Percentiles rank a stretch among this genome's conserved stretches.
These are phyloP conservation scores for Castanea sativa DNA, from an alignment of 306 rosid genomes.

Conservation along the genomic window DNA sequence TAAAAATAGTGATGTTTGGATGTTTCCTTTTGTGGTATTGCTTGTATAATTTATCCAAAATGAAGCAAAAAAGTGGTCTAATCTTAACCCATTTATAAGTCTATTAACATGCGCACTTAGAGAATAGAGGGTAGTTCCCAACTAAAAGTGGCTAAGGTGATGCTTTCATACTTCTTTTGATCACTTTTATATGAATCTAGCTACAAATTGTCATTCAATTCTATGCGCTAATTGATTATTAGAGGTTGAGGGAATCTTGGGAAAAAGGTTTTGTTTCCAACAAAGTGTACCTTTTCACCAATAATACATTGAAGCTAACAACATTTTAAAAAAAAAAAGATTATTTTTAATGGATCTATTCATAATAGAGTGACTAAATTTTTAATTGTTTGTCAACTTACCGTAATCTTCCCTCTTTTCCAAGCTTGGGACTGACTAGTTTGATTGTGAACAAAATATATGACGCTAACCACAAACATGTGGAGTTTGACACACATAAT, in stretches of 20 bases:
- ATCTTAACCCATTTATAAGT: background rate
- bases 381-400: no score
- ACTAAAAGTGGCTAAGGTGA: background rate
- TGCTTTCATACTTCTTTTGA: background rate
- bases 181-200: background rate
- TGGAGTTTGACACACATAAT: no score
- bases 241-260: slow-evolving; percentile 11
- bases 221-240: slow-evolving; percentile 7
- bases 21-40: background rate
- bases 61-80: background rate
- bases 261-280: background rate
- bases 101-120: background rate
- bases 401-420: no score
- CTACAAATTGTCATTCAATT: background rate
- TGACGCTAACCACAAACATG: no score
- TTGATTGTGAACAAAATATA: no score
- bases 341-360: no score
- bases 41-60: background rate
- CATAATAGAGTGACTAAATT: no score
- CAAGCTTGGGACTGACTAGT: no score
- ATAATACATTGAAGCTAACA: background rate
- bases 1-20: background rate
- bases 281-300: background rate
- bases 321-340: no score
- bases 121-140: background rate